Evolutionary conservation across 129 eudicot genomes (phyloP), one percentile per base, ranked within the genome.

Genomic region (Apium graveolens): DNA sequence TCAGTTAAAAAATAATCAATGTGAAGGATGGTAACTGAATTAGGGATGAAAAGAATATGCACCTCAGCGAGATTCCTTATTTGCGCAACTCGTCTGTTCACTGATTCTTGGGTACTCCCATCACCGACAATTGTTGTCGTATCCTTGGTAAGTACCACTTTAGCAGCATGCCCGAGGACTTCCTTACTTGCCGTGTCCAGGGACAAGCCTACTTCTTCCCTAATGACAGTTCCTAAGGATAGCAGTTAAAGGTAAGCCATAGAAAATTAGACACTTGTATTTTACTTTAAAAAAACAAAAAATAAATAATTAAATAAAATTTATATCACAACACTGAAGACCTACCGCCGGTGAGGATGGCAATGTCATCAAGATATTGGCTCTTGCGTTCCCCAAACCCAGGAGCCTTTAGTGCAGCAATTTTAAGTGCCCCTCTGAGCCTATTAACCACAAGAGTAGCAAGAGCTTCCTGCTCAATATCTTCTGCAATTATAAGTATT

Each of bases 21-120:
- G 37, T 21, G 37, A 74, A 71, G 20, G 44, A 71, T 13, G 46
- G 68, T 60, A 44, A 76, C 6, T 37, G 39, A 49, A 39, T 13
- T 1, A 16, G 18, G 24, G 35, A 38, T 14, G 55, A 7, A 26
- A 35, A 14, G 75, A 80, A 12, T 26, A 45, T 76, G 18, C 17
- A 91, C 98, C 94, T 93, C 98, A 29, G 85, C 83, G 46, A 87
- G 98, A 76, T 93, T 93, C 77, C 65, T 90, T 65, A 93, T 93
- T 75, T 91, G 97, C 27, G 86, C 90, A 75, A 93, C 96, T 49
- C 90, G 90, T 81, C 85, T 86, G 70, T 83, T 82, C 17, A 93
- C 95, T 2, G 84, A 89, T 43, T 78, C 97, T 81, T 90, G 97
- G 38, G 90, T 78, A 81, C 95, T 93, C 2, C 98, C 98, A 80